These are phyloP conservation scores for Geranium brycei DNA, from an alignment of 345 rosid species.

Conservation along the genomic window DNA sequence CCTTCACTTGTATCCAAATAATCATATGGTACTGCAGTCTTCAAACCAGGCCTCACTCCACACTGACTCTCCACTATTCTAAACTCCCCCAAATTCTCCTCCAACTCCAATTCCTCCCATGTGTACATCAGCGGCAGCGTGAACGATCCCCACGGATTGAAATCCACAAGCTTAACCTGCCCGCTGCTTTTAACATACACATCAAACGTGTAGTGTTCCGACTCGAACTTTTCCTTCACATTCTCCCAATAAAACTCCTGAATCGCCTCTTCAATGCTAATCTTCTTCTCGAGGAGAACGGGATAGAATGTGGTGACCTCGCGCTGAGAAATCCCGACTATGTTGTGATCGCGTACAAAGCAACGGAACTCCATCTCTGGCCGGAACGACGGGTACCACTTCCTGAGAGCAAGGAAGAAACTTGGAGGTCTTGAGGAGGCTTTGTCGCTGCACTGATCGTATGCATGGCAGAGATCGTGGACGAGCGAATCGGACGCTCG, in stretches of 20 bases:
- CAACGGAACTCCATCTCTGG: constrained; percentile 84
- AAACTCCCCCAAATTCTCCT: constrained; percentile 27
- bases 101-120: constrained; percentile 63
- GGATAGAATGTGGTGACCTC: constrained; percentile 63
- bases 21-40: constrained; percentile 73
- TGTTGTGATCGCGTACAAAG: constrained; percentile 34
- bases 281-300: constrained; percentile 31
- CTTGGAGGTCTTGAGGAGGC: constrained; percentile 35
- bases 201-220: constrained; percentile 52
- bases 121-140: constrained; percentile 59
- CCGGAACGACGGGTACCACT: constrained; percentile 51
- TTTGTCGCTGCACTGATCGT: constrained; percentile 53
- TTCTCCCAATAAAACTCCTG: constrained; percentile 30
- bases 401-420: constrained; percentile 69
- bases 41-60: constrained; percentile 48
- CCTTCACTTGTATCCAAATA: constrained; percentile 52
- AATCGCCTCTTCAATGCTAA: constrained; percentile 20
- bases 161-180: constrained; percentile 54
- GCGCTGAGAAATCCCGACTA: constrained; percentile 44
- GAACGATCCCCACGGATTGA: constrained; percentile 77
- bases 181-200: constrained; percentile 43
- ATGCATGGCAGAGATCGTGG: constrained; percentile 69
- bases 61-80: constrained; percentile 59
- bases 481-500: constrained; percentile 60
- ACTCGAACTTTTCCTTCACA: constrained; percentile 40